Conservation (phyloP, 768 basidiomycete species). For the Chalciporus pseudorubinellus region DNA sequence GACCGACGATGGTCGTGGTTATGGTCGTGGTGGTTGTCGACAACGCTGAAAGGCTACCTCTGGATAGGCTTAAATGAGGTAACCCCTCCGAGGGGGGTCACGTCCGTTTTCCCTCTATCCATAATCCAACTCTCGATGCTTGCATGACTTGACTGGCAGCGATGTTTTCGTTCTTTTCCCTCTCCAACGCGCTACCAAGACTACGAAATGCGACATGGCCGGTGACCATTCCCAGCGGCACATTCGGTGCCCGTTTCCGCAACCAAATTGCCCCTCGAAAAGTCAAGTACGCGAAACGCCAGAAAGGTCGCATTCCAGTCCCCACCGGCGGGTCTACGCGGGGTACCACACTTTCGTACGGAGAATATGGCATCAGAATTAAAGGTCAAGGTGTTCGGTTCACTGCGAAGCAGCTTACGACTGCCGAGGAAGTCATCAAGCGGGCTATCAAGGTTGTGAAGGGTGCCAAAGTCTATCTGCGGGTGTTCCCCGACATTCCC, state of each 20-base stretch:
- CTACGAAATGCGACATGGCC: slow-evolving; percentile 11
- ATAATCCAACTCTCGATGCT: not conserved
- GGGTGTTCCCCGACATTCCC: slow-evolving; percentile 95
- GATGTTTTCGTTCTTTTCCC: slow-evolving; percentile 25
- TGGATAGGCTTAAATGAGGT: not conserved
- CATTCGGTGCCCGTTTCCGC: slow-evolving; percentile 36
- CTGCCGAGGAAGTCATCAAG: slow-evolving; percentile 85
- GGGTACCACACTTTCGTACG: slow-evolving; percentile 89
- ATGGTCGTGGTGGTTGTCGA: too few species aligned
- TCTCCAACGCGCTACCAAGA: slow-evolving; percentile 12
- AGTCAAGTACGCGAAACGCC: slow-evolving; percentile 82
- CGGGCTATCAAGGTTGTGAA: slow-evolving; percentile 88
- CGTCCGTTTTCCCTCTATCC: not conserved
- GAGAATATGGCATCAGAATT: slow-evolving; percentile 90
- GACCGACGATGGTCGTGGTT: slow-evolving; percentile 14
- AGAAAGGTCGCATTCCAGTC: slow-evolving; percentile 86
- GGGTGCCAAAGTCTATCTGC: slow-evolving; percentile 79
- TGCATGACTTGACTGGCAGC: too few species aligned
- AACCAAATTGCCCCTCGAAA: slow-evolving; percentile 77
- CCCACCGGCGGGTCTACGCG: slow-evolving; percentile 89
- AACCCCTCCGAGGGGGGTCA: slow-evolving; percentile 24
- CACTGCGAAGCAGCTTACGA: slow-evolving; percentile 85
- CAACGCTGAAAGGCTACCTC: not conserved
- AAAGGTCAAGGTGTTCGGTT: slow-evolving; percentile 79
- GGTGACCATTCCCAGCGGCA: slow-evolving; percentile 11